phyloP scores from a whole-genome alignment of 163 green algal species.

The Prototheca wickerhamii region DNA sequence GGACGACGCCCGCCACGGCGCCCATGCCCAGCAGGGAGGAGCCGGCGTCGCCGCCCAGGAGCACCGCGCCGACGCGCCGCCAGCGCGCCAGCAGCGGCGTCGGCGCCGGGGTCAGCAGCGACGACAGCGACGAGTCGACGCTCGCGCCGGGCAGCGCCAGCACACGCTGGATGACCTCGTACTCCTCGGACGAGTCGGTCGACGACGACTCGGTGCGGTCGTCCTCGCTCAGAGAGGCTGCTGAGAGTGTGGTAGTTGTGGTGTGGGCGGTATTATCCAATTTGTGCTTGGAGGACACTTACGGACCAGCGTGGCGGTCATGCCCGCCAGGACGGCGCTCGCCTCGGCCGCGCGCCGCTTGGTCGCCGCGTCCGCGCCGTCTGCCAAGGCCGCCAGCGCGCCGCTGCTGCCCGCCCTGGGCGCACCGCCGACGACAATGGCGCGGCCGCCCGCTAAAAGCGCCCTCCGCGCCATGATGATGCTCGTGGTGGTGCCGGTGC shows the following conservation, averaged over 20 bases:
- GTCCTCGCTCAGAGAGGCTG: too few species aligned
- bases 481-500: slow-evolving; percentile 14
- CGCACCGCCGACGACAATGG: too few species aligned
- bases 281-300: neutral
- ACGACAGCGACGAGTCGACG: neutral
- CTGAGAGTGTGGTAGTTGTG: too few species aligned
- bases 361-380: neutral
- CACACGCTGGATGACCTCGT: too few species aligned
- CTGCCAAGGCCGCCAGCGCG: neutral
- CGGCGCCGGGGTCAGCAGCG: neutral
- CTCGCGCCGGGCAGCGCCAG: too few species aligned
- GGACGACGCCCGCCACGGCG: slow-evolving; percentile 42
- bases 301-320: slow-evolving; percentile 8
- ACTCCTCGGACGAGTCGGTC: neutral
- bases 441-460: too few species aligned
- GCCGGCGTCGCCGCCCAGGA: slow-evolving; percentile 22
- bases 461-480: neutral
- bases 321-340: slow-evolving; percentile 26
- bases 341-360: slow-evolving; percentile 9
- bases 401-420: neutral
- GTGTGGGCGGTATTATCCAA: too few species aligned
- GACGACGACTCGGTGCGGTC: neutral
- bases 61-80: slow-evolving; percentile 25
- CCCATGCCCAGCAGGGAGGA: slow-evolving; percentile 19
- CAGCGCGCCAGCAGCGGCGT: slow-evolving; percentile 13